A percentile compares a stretch with the other conserved stretches of the same genome.
Evolutionary conservation across 2,329 filamentous ascomycete genomes (phyloP).

Genomic region (Gremmenia infestans): DNA sequence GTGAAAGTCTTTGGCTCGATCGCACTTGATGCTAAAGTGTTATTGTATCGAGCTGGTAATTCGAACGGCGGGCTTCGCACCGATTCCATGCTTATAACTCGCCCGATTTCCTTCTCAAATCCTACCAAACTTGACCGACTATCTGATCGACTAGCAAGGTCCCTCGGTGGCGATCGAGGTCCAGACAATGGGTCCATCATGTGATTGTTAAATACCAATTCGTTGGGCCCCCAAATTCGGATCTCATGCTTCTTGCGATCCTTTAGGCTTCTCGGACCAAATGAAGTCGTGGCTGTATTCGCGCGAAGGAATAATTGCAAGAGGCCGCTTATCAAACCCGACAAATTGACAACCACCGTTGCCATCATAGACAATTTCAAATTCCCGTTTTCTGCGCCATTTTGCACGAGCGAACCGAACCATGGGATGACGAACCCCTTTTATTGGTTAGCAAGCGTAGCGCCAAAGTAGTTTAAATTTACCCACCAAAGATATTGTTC

Average conservation of each 20-base stretch:
- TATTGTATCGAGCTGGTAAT: conserved; percentile 1
- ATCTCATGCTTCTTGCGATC: conserved; percentile 45
- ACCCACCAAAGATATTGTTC: conserved; percentile 53
- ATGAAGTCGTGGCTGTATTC: conserved; percentile 53
- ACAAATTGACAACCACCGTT: conserved; percentile 60
- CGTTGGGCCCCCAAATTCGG: conserved; percentile 40
- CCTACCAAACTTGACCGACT: conserved; percentile 23
- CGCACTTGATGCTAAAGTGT: background rate
- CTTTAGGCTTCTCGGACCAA: conserved; percentile 44
- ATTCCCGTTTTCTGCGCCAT: conserved; percentile 33
- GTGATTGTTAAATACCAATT: conserved; percentile 28
- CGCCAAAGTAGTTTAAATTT: conserved; percentile 10
- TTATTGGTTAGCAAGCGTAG: conserved; percentile 25
- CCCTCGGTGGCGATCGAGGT: conserved; percentile 13
- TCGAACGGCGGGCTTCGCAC: conserved; percentile 11
- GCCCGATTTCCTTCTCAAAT: conserved; percentile 18
- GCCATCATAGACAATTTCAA: conserved; percentile 56
- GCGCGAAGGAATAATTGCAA: conserved; percentile 64
- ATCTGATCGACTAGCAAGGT: conserved; percentile 12
- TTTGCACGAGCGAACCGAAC: conserved; percentile 53
- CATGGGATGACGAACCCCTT: conserved; percentile 58
- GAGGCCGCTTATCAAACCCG: conserved; percentile 59
- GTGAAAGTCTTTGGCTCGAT: background rate
- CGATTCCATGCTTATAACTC: conserved; percentile 21
- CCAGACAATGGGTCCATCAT: conserved; percentile 25